phyloP scores from a whole-genome alignment of 1,284 basidiomycete species.

The Leccinum variabile region DNA sequence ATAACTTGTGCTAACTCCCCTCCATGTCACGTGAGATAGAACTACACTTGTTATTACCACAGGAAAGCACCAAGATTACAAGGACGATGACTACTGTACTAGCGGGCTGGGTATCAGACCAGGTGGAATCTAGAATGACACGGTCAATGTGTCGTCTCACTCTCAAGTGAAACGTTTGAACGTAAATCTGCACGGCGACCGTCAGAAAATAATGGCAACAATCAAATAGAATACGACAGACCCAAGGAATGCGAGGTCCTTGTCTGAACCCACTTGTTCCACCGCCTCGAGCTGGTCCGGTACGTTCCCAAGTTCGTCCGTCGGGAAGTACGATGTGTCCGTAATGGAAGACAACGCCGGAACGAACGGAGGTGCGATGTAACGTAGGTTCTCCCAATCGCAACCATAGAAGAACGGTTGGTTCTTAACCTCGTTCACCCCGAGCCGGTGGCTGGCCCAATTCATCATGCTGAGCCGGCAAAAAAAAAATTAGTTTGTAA shows the following conservation, averaged over 20 bases:
- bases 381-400: conserved; percentile 88
- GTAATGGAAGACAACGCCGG: conserved; percentile 91
- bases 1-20: too few relatives aligned
- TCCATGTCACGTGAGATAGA: conserved; percentile 21
- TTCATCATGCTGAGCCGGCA: conserved; percentile 68
- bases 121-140: conserved; percentile 3
- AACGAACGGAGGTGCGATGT: conserved; percentile 95
- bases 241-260: conserved; percentile 92
- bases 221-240: conserved; percentile 40
- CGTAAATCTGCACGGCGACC: conserved; percentile 57
- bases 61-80: conserved; percentile 47
- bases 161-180: conserved; percentile 74
- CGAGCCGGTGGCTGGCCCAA: conserved; percentile 78
- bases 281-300: conserved; percentile 71
- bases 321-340: conserved; percentile 97
- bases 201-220: conserved; percentile 12
- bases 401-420: conserved; percentile 98
- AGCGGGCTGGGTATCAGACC: conserved; percentile 28
- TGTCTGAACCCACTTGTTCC: conserved; percentile 74
- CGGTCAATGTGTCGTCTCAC: background rate
- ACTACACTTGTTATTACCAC: conserved; percentile 15
- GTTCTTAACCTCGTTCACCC: conserved; percentile 86
- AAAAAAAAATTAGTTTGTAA: conserved; percentile 7
- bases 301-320: conserved; percentile 89
- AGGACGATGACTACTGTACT: conserved; percentile 27